phyloP scores from a whole-genome alignment of 768 basidiomycete species.

The Boletus reticulatus region DNA sequence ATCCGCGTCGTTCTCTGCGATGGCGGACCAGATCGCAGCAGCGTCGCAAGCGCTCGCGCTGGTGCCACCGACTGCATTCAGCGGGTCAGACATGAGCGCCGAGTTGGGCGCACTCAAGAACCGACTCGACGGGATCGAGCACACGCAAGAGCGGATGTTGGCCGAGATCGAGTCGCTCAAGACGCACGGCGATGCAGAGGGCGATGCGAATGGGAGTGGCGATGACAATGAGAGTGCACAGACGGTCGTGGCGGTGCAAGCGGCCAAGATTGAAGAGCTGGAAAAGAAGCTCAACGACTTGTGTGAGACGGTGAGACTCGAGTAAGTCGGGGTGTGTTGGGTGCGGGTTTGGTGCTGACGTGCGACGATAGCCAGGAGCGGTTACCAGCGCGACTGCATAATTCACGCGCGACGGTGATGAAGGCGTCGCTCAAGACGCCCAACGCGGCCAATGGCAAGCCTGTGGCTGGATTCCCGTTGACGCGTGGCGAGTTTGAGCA shows the following conservation, averaged over 20 bases:
- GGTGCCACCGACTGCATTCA: constrained; percentile 24
- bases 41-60: constrained; percentile 39
- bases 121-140: constrained; percentile 34
- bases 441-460: constrained; percentile 33
- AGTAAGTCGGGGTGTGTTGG: constrained; percentile 21
- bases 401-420: constrained; percentile 32
- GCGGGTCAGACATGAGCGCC: constrained; percentile 7
- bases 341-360: too few species aligned
- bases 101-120: constrained; percentile 20
- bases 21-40: constrained; percentile 40
- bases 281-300: constrained; percentile 36
- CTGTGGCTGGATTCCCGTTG: constrained; percentile 34
- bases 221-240: neutral
- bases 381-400: constrained; percentile 36
- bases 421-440: constrained; percentile 33
- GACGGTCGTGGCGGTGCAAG: constrained; percentile 14
- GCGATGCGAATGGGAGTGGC: too few species aligned
- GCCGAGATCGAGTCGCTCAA: constrained; percentile 31
- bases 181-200: too few species aligned
- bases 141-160: constrained; percentile 30
- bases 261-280: constrained; percentile 29
- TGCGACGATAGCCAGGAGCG: constrained; percentile 32
- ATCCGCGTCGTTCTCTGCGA: constrained; percentile 37
- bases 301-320: constrained; percentile 32
- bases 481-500: constrained; percentile 45